Conservation (phyloP, 352 stramenopile genomes). For the Saprolegnia parasitica region DNA sequence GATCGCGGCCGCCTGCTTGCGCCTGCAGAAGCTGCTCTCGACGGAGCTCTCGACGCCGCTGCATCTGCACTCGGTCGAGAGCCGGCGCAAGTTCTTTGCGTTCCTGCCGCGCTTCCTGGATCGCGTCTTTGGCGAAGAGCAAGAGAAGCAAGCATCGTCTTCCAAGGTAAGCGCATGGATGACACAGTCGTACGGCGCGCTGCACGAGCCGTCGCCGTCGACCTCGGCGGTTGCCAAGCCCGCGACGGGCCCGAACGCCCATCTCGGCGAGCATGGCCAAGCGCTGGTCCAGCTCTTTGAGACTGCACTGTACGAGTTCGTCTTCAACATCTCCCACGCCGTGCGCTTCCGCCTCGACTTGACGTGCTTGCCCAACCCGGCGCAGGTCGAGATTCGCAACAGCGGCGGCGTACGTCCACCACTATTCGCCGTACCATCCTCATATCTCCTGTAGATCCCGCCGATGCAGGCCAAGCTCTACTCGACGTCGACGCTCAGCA, state of each 20-base stretch:
- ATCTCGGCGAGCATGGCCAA: constrained; percentile 26
- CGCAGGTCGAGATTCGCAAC: constrained; percentile 28
- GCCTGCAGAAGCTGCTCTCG: constrained; percentile 22
- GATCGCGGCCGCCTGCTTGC: constrained; percentile 10
- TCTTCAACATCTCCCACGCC: constrained; percentile 29
- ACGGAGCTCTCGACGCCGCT: constrained; percentile 28
- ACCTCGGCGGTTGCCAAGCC: background rate
- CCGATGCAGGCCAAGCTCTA: constrained; percentile 21
- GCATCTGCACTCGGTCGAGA: constrained; percentile 27
- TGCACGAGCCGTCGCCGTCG: background rate
- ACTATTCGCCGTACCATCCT: background rate
- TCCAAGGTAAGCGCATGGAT: constrained; percentile 27
- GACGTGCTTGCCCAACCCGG: constrained; percentile 16
- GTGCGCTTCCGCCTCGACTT: constrained; percentile 26
- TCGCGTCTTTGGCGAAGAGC: constrained; percentile 29
- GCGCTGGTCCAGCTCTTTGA: constrained; percentile 27
- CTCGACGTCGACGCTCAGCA: constrained; percentile 16
- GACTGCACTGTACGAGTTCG: constrained; percentile 26
- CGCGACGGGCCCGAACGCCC: constrained; percentile 16
- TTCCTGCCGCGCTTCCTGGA: constrained; percentile 28
- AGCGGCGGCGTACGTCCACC: constrained; percentile 10
- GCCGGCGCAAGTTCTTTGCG: constrained; percentile 27
- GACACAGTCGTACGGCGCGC: background rate
- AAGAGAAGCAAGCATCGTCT: constrained; percentile 1
- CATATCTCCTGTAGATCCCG: constrained; percentile 5